Conservation (phyloP, 2,329 filamentous ascomycete species). For the Botrytis deweyae region DNA sequence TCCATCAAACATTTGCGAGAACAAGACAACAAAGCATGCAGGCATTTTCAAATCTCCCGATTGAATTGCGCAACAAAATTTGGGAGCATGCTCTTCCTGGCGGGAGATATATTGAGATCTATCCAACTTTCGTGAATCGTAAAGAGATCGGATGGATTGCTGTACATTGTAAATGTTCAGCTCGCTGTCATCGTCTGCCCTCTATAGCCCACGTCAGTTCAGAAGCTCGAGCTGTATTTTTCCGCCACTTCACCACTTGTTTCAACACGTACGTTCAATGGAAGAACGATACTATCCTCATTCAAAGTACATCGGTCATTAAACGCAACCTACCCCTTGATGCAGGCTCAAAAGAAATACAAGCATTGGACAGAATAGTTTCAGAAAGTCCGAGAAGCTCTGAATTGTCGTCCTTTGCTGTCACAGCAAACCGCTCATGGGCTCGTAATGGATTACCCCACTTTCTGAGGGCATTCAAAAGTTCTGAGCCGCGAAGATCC, state of each 20-base stretch:
- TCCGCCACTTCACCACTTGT: neutral
- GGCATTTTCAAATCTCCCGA: neutral
- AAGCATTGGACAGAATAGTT: neutral
- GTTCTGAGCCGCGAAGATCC: neutral
- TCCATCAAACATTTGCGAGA: neutral
- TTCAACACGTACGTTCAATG: conserved; percentile 9
- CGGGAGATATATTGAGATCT: conserved; percentile 2
- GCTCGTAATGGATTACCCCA: neutral
- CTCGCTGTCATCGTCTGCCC: neutral
- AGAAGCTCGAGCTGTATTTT: neutral
- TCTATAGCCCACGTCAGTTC: neutral
- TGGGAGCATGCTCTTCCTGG: conserved; percentile 1
- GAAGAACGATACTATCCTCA: conserved; percentile 1
- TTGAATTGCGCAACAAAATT: neutral
- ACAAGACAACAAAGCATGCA: neutral
- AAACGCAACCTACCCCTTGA: neutral
- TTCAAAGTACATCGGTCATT: conserved; percentile 2
- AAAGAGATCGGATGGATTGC: neutral
- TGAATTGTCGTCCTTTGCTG: neutral
- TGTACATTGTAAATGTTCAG: neutral
- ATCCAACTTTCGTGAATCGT: neutral
- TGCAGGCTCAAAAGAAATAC: neutral
- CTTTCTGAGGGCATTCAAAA: neutral
- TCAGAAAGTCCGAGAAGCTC: neutral
- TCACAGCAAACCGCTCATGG: neutral